phyloP scores from a whole-genome alignment of 164 flowering plant species.

The Cinnamomum micranthum region DNA sequence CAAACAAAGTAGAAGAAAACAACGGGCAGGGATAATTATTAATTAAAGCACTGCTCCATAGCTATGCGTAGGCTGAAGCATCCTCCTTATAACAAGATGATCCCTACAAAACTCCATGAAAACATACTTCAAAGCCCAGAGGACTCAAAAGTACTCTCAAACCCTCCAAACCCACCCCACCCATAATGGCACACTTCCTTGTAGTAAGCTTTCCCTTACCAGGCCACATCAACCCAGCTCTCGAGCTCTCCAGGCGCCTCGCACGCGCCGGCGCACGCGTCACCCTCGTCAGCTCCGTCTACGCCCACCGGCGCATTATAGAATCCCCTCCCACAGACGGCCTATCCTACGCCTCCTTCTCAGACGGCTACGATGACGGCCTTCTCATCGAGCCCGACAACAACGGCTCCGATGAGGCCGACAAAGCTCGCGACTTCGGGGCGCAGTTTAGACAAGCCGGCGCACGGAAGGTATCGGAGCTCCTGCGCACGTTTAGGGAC shows the following conservation, averaged over 20 bases:
- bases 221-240: slow-evolving; percentile 44
- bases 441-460: slow-evolving; percentile 12
- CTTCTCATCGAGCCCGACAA: background rate
- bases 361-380: slow-evolving; percentile 30
- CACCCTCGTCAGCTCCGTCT: slow-evolving; percentile 27
- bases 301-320: slow-evolving; percentile 16
- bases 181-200: slow-evolving; percentile 23
- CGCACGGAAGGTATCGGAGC: slow-evolving; percentile 9
- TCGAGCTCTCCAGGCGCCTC: slow-evolving; percentile 36
- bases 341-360: slow-evolving; percentile 18
- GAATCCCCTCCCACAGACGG: background rate
- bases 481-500: slow-evolving; percentile 1
- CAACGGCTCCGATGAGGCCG: too few species aligned
- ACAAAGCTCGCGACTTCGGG: background rate
- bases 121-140: too few species aligned
- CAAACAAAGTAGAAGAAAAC: too few species aligned
- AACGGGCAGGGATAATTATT: too few species aligned
- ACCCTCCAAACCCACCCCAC: too few species aligned
- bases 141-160: too few species aligned
- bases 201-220: slow-evolving; percentile 24
- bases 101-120: too few species aligned
- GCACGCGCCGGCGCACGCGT: slow-evolving; percentile 21
- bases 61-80: too few species aligned
- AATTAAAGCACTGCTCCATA: too few species aligned
- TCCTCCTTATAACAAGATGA: too few species aligned